Evolutionary conservation across 2,329 filamentous ascomycete genomes (phyloP).

Genomic region (Nigrospora osmanthi): DNA sequence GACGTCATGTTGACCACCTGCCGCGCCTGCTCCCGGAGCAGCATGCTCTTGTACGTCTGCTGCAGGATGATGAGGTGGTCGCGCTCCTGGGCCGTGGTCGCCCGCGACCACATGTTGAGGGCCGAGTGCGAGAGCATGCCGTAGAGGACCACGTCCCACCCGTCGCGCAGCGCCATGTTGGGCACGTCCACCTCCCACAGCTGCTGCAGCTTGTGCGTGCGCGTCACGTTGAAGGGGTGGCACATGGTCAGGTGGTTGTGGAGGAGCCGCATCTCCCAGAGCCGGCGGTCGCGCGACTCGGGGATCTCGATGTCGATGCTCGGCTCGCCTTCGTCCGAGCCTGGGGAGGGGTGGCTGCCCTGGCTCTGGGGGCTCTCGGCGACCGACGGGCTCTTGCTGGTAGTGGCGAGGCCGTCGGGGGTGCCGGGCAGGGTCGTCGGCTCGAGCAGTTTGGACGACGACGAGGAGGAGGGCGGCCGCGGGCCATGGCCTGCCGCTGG

Average conservation of each 20-base stretch:
- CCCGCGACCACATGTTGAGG: conserved; percentile 24
- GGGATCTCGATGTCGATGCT: conserved; percentile 21
- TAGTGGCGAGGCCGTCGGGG: background rate
- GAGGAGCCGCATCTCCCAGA: conserved; percentile 27
- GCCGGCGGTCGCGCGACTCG: conserved; percentile 24
- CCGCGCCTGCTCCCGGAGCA: conserved; percentile 25
- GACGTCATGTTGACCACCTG: conserved; percentile 21
- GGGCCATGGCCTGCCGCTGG: background rate
- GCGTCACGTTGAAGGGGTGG: conserved; percentile 15
- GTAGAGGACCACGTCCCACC: conserved; percentile 23
- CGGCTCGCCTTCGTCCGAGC: conserved; percentile 6
- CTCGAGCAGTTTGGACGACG: background rate
- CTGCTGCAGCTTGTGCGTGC: conserved; percentile 9
- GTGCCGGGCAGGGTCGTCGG: background rate
- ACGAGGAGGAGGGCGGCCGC: background rate
- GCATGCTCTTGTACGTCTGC: conserved; percentile 26
- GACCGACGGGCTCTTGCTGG: background rate
- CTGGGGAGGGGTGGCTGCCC: conserved; percentile 8
- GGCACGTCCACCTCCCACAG: conserved; percentile 25
- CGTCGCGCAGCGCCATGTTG: conserved; percentile 21
- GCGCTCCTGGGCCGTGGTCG: conserved; percentile 14
- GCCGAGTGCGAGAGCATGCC: conserved; percentile 26
- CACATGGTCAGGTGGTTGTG: conserved; percentile 25
- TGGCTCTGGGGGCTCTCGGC: conserved; percentile 1
- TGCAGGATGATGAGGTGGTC: conserved; percentile 23